Percentiles rank a stretch among this genome's conserved stretches.
Conservation (phyloP, 306 rosid species). For the Dalbergia oliveri region DNA sequence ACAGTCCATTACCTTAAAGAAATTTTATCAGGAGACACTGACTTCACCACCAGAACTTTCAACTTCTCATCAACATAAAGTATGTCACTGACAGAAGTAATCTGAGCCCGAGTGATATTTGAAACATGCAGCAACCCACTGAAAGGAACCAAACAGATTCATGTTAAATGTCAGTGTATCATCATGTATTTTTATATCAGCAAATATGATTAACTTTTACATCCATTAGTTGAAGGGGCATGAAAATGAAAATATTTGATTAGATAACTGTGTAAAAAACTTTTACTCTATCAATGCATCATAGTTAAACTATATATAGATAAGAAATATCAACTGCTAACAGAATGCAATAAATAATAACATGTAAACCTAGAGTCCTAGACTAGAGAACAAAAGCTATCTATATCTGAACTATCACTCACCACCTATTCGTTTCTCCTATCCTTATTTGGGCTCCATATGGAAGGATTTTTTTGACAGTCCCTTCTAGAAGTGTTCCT, state of each 20-base stretch:
- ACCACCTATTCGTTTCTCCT: constrained; percentile 79
- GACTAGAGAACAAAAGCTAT: neutral
- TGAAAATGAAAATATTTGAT: too few relatives aligned
- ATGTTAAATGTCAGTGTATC: constrained; percentile 21
- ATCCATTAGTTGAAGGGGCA: too few relatives aligned
- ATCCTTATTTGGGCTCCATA: constrained; percentile 90
- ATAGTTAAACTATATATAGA: too few relatives aligned
- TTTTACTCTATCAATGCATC: too few relatives aligned
- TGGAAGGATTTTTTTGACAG: constrained; percentile 72
- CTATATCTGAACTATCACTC: constrained; percentile 32
- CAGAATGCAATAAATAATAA: neutral
- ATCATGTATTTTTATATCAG: too few relatives aligned
- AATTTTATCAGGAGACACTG: constrained; percentile 76
- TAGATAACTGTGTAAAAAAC: too few relatives aligned
- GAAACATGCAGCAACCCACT: constrained; percentile 94
- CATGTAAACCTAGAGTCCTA: neutral
- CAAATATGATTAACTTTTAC: too few relatives aligned
- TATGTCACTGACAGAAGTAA: constrained; percentile 69
- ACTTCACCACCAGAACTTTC: constrained; percentile 81
- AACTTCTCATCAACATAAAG: constrained; percentile 78
- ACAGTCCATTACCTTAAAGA: constrained; percentile 68
- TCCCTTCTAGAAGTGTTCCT: constrained; percentile 85
- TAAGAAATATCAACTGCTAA: neutral
- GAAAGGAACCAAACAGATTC: constrained; percentile 47
- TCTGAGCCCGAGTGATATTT: constrained; percentile 65